Conservation (phyloP, 2,329 filamentous ascomycete genomes). For the Epichloe typhina region DNA sequence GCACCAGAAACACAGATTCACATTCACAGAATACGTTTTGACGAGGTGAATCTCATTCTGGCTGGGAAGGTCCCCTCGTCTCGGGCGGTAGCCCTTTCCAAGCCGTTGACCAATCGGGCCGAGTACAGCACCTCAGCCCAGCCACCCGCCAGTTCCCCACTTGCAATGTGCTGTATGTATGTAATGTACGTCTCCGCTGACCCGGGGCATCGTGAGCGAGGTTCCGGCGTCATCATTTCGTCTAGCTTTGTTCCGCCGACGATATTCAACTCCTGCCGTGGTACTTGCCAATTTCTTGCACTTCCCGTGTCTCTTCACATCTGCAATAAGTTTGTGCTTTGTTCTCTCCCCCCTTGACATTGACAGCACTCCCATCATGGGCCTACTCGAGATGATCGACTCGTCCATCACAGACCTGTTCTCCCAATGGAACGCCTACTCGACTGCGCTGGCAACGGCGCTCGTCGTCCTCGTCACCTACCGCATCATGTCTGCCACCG, state of each 20-base stretch:
- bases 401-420: slow-evolving; percentile 54
- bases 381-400: slow-evolving; percentile 52
- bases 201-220: not conserved
- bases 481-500: slow-evolving; percentile 55
- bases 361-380: slow-evolving; percentile 17
- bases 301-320: not conserved
- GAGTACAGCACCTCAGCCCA: no score
- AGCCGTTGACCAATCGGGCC: no score
- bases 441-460: slow-evolving; percentile 53
- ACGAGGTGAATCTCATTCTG: no score
- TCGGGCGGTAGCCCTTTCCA: no score
- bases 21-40: no score
- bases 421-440: slow-evolving; percentile 71
- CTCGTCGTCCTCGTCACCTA: slow-evolving; percentile 58
- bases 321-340: not conserved
- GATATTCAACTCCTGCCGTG: not conserved
- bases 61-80: no score
- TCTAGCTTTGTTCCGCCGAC: not conserved
- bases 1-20: no score
- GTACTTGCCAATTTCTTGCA: not conserved
- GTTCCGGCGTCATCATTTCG: not conserved
- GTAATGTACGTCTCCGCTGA: no score
- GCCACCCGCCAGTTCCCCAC: not conserved
- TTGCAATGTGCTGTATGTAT: no score
- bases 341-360: not conserved